Conservation (phyloP, 2,329 filamentous ascomycete species). For the Huntiella savannae region DNA sequence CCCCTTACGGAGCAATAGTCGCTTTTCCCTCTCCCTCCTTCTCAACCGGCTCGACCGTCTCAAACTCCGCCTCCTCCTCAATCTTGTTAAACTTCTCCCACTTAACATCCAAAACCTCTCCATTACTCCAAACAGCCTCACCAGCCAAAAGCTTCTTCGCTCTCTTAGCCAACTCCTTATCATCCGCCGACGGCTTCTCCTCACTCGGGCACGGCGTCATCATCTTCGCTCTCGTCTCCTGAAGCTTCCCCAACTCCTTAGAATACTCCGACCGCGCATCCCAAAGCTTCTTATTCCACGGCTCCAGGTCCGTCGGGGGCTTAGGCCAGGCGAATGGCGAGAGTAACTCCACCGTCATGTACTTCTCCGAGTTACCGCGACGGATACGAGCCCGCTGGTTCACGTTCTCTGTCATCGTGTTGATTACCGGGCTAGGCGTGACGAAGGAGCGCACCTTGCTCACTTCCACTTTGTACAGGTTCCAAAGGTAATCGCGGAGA, state of each 20-base stretch:
- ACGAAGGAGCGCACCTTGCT: slow-evolving; percentile 53
- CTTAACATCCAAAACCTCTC: slow-evolving; percentile 26
- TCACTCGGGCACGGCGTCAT: slow-evolving; percentile 6
- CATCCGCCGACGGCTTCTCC: slow-evolving; percentile 22
- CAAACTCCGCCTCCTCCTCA: slow-evolving; percentile 13
- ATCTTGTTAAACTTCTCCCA: slow-evolving; percentile 21
- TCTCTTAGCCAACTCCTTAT: slow-evolving; percentile 33
- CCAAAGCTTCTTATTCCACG: slow-evolving; percentile 46
- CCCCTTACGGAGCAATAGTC: slow-evolving; percentile 7
- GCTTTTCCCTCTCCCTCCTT: not conserved
- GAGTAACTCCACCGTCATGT: slow-evolving; percentile 83
- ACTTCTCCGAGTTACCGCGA: slow-evolving; percentile 58
- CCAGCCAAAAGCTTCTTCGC: slow-evolving; percentile 44
- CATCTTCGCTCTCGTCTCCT: slow-evolving; percentile 12
- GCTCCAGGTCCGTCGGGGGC: slow-evolving; percentile 38
- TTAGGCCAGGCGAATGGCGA: slow-evolving; percentile 79
- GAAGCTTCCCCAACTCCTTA: slow-evolving; percentile 18
- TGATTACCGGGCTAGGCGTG: slow-evolving; percentile 24
- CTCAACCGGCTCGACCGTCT: slow-evolving; percentile 14
- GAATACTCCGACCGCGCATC: slow-evolving; percentile 31
- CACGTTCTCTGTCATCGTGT: slow-evolving; percentile 15
- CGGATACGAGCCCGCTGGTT: slow-evolving; percentile 30
- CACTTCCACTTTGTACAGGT: slow-evolving; percentile 62
- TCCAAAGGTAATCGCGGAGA: slow-evolving; percentile 80
- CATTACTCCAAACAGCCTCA: slow-evolving; percentile 39